Conservation (phyloP, 495 filamentous ascomycete species). For the Xylaria curta region DNA sequence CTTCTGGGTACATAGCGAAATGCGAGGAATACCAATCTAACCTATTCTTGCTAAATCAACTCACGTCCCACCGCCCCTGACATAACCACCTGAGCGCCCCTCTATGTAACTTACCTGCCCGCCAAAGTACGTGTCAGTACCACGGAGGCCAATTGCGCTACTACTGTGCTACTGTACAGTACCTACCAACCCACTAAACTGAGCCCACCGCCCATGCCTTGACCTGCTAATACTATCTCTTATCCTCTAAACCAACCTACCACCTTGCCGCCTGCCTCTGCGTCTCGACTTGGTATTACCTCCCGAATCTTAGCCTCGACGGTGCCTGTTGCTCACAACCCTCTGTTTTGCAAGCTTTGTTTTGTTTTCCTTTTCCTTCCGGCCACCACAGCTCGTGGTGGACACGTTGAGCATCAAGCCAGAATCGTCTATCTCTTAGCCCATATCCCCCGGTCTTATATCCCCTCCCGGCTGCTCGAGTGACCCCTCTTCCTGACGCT, state of each 20-base stretch:
- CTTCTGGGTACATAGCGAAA: not conserved
- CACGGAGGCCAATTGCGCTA: not conserved
- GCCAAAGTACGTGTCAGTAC: not conserved
- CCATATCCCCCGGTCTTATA: not conserved
- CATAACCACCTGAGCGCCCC: not conserved
- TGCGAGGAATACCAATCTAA: not conserved
- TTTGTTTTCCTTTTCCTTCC: constrained; percentile 6
- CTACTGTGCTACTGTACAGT: not conserved
- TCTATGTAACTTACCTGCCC: not conserved
- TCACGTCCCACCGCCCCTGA: not conserved
- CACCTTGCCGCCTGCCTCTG: not conserved
- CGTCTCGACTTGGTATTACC: constrained; percentile 12
- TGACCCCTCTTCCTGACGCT: constrained; percentile 25
- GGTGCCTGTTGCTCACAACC: constrained; percentile 8
- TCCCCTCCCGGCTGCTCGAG: constrained; percentile 16
- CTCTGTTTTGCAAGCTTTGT: constrained; percentile 8
- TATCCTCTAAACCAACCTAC: not conserved
- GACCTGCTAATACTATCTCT: not conserved
- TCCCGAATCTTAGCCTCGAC: constrained; percentile 5
- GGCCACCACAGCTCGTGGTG: constrained; percentile 21
- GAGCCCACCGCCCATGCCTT: not conserved
- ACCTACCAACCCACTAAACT: not conserved
- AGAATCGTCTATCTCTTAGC: constrained; percentile 4
- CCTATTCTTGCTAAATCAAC: not conserved
- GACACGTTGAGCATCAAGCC: constrained; percentile 16